Conservation (phyloP, 345 rosid genomes). For the Gossypium stocksii region DNA sequence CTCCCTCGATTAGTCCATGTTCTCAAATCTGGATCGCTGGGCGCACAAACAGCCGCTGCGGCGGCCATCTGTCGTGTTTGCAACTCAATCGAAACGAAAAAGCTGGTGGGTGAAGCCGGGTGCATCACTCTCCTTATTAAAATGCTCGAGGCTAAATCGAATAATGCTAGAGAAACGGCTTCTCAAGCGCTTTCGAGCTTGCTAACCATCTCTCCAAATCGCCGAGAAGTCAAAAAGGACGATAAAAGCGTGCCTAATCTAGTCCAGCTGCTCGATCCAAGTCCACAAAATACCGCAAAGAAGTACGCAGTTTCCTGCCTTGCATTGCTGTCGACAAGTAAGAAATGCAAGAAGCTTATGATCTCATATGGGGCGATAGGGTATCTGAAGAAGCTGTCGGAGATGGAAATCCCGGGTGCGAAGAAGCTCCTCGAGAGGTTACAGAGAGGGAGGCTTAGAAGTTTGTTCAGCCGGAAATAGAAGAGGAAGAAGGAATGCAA, state of each 20-base stretch:
- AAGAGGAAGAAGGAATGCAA: not conserved
- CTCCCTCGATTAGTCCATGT: slow-evolving; percentile 79
- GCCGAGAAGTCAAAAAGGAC: slow-evolving; percentile 64
- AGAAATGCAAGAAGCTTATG: slow-evolving; percentile 91
- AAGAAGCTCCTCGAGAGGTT: slow-evolving; percentile 78
- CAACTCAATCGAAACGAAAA: slow-evolving; percentile 57
- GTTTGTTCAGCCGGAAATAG: slow-evolving; percentile 66
- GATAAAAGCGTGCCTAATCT: slow-evolving; percentile 71
- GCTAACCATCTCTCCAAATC: slow-evolving; percentile 54
- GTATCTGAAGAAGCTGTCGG: slow-evolving; percentile 78
- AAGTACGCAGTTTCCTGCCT: slow-evolving; percentile 76
- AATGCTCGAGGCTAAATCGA: slow-evolving; percentile 65
- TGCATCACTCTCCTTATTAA: slow-evolving; percentile 65
- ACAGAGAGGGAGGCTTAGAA: slow-evolving; percentile 72
- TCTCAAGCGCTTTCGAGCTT: slow-evolving; percentile 76
- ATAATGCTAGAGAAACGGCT: slow-evolving; percentile 58
- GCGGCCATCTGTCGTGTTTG: slow-evolving; percentile 67
- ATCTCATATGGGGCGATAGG: slow-evolving; percentile 93
- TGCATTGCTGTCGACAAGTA: slow-evolving; percentile 55
- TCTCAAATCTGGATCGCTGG: slow-evolving; percentile 67
- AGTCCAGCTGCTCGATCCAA: slow-evolving; percentile 81
- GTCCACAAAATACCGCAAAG: slow-evolving; percentile 76
- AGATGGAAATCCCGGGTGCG: slow-evolving; percentile 82
- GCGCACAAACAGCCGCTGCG: slow-evolving; percentile 84
- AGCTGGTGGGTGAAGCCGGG: slow-evolving; percentile 69